Evolutionary conservation across 768 basidiomycete species (phyloP).

Genomic region (Lactarius evosmus): DNA sequence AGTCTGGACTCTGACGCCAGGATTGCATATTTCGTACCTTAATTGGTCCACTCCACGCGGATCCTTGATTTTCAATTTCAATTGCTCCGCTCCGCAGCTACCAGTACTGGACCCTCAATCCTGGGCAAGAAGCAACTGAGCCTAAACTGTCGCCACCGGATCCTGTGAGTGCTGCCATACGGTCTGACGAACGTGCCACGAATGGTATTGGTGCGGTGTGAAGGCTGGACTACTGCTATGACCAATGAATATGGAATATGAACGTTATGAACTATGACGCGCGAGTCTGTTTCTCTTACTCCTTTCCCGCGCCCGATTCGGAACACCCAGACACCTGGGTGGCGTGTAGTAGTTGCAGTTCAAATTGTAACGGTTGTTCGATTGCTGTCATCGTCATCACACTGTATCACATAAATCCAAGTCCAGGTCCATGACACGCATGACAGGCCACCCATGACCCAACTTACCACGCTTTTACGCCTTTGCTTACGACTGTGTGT

Average conservation of each 20-base stretch:
- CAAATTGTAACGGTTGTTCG: not conserved
- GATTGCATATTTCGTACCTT: not conserved
- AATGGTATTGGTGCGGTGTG: not conserved
- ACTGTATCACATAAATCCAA: not conserved
- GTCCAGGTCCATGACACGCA: not conserved
- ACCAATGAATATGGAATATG: not conserved
- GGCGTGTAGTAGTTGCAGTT: not conserved
- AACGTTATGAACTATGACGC: constrained; percentile 1
- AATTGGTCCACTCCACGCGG: not conserved
- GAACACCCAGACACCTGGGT: not conserved
- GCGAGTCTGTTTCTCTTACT: not conserved
- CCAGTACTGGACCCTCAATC: constrained; percentile 54
- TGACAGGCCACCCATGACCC: not conserved
- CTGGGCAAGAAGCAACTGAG: constrained; percentile 45
- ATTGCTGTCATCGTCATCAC: not conserved
- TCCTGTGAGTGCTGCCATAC: constrained; percentile 30
- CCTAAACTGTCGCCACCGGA: constrained; percentile 42
- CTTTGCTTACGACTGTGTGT: not conserved
- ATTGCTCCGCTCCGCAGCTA: constrained; percentile 34
- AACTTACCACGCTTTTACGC: not conserved
- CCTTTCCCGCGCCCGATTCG: not conserved
- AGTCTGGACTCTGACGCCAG: constrained; percentile 14
- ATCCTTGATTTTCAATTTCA: not conserved
- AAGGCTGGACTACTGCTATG: not conserved
- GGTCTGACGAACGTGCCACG: not conserved